Evolutionary conservation across 371 early-diverging fungal genomes (phyloP), one percentile per base, ranked within the genome.

Genomic region (Nematocida minor): DNA sequence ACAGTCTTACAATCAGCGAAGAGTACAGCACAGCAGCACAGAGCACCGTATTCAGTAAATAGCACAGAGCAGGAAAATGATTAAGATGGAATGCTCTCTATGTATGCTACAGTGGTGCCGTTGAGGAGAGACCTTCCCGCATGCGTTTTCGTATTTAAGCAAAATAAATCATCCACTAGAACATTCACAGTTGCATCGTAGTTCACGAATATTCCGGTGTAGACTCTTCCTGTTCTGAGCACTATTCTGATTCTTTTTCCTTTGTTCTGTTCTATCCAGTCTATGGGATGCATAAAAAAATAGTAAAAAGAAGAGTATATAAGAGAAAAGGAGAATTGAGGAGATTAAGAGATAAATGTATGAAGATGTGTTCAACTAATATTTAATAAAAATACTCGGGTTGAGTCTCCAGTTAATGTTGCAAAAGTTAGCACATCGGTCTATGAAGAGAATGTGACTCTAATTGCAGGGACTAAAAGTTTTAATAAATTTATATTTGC

Each of bases 231-330:
- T 42, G 64, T 49, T 40, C 77, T 47, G 14, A 74, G 63, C 4
- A 74, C 77, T 16, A 74, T 34, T 49, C 77, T 38, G 14, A 74
- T 32, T 4, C 32, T 51, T 36, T 74, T 64, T 62, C 63, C 63
- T 48, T 63, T 64, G 9, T 48, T 20, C 27, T 32, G 22, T 16
- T 70, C 66, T 51, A 60, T 49, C 77, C 77, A 74, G 6, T 74
- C 77, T 14, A 74, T 25, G 20, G 77, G 77, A 11, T 74, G 77
- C 77, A 74, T 74, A 64, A 64, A 62, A 64, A 74, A 74, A 31
- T 36, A 18, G 34, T 25, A 55, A 27, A 47, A 41, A 55, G 34
- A 18, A 11, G 62, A 40, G 25, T 42, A 60, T 63, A 20, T 29
- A 34, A 57, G 11, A 31, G 34, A 9, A 16, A 57, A 57, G 36